phyloP scores from a whole-genome alignment of 768 basidiomycete species.

The Hygrophoropsis aurantiaca region DNA sequence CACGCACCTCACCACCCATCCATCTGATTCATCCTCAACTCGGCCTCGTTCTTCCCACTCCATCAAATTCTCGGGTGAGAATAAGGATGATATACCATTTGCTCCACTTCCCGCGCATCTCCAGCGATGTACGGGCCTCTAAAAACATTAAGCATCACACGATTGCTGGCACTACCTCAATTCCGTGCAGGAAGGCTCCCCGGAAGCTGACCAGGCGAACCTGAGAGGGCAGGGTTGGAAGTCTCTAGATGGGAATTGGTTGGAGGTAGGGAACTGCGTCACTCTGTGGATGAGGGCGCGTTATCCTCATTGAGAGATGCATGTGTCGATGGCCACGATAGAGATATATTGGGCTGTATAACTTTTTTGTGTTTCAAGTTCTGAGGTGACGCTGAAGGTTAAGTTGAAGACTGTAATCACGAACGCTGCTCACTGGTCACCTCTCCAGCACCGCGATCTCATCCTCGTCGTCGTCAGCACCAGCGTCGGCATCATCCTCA shows the following conservation, averaged over 20 bases:
- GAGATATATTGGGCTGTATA: too few species aligned
- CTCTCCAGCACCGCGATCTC: too few species aligned
- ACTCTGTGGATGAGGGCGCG: not conserved
- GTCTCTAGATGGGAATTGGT: not conserved
- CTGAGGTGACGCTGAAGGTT: too few species aligned
- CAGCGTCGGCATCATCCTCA: too few species aligned
- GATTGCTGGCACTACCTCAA: conserved; percentile 1
- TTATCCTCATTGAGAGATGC: not conserved
- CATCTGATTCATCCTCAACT: not conserved
- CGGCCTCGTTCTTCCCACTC: too few species aligned
- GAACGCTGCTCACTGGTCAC: too few species aligned
- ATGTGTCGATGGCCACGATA: too few species aligned
- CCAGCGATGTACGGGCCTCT: not conserved
- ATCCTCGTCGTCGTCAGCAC: too few species aligned
- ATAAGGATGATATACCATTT: too few species aligned
- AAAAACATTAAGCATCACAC: not conserved
- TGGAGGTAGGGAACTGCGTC: not conserved
- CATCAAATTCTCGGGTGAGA: not conserved
- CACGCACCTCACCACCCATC: not conserved
- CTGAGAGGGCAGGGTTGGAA: not conserved
- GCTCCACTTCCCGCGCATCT: not conserved
- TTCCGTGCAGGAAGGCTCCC: not conserved
- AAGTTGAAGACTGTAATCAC: too few species aligned
- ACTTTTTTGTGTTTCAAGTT: too few species aligned
- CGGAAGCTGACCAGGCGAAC: not conserved